Conservation (phyloP, 208 protist species). For the Leishmania turanica region DNA sequence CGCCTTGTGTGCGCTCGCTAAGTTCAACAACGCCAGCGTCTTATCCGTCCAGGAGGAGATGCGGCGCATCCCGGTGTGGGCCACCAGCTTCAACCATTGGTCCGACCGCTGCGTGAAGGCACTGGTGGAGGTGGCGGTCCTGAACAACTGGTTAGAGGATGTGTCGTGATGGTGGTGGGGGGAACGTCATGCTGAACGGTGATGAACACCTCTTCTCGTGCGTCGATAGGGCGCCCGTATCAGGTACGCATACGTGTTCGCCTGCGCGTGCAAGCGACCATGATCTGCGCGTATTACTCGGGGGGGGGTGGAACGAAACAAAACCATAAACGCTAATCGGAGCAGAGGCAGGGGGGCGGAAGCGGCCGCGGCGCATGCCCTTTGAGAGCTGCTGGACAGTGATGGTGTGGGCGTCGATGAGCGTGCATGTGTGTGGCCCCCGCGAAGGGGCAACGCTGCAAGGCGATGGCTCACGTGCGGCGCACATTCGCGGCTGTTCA, state of each 20-base stretch:
- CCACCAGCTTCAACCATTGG: conserved; percentile 52
- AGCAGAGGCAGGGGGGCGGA: neutral
- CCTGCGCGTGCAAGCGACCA: neutral
- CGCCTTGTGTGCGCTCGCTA: conserved; percentile 65
- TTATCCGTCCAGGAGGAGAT: conserved; percentile 60
- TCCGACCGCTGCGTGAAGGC: conserved; percentile 52
- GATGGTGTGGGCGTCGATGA: neutral
- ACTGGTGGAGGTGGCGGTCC: conserved; percentile 66
- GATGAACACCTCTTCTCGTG: neutral
- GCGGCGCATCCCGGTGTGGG: conserved; percentile 58
- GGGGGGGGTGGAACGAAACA: neutral
- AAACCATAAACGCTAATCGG: neutral
- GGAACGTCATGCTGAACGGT: neutral
- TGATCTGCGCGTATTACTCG: neutral
- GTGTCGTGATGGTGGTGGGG: conserved; percentile 10
- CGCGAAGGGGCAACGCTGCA: neutral
- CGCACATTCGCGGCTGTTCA: neutral
- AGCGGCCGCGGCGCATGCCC: neutral
- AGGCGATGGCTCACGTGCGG: neutral
- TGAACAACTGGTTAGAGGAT: conserved; percentile 80
- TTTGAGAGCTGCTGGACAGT: no score
- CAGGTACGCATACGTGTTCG: neutral
- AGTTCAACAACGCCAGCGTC: conserved; percentile 62
- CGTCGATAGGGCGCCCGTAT: neutral
- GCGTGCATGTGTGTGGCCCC: neutral